Evolutionary conservation across 495 filamentous ascomycete species (phyloP).

Genomic region (Pseudomonodictys pantanalensis): DNA sequence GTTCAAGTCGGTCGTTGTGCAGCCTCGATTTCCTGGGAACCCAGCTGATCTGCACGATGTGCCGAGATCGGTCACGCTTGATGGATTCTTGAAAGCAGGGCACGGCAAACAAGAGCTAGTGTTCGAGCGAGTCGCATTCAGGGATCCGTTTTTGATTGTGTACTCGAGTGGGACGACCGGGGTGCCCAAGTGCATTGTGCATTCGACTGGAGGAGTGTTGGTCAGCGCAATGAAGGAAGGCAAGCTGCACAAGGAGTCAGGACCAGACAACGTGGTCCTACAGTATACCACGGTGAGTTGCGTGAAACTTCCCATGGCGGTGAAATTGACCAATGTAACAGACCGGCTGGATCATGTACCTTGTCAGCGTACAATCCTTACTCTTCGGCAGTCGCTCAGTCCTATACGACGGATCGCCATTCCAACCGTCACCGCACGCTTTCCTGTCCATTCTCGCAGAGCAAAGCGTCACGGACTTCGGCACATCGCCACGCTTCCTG

Average conservation of each 20-base stretch:
- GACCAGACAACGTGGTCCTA: constrained; percentile 47
- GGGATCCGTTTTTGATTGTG: constrained; percentile 68
- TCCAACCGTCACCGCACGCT: constrained; percentile 59
- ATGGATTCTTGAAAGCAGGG: constrained; percentile 50
- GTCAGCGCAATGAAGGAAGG: constrained; percentile 61
- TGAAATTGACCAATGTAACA: constrained; percentile 1
- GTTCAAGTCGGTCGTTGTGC: constrained; percentile 62
- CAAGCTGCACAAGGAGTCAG: constrained; percentile 56
- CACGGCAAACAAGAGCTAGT: constrained; percentile 42
- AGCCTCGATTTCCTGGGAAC: constrained; percentile 57
- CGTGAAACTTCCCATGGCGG: not conserved
- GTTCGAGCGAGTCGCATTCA: constrained; percentile 61
- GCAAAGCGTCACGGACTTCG: constrained; percentile 58
- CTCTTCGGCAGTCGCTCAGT: constrained; percentile 56
- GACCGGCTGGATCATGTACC: constrained; percentile 86
- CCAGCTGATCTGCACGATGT: constrained; percentile 58
- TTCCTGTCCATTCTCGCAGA: constrained; percentile 59
- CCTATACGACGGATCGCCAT: constrained; percentile 76
- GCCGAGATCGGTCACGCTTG: constrained; percentile 52
- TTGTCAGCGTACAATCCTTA: constrained; percentile 53
- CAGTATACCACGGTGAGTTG: constrained; percentile 56
- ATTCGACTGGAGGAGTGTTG: constrained; percentile 61
- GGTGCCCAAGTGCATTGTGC: constrained; percentile 72
- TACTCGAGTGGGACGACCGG: constrained; percentile 73
- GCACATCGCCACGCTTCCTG: constrained; percentile 72